Percentiles rank a stretch among this genome's conserved stretches.
Evolutionary conservation across 2,329 filamentous ascomycete genomes (phyloP).

Genomic region (Aaosphaeria arxii): DNA sequence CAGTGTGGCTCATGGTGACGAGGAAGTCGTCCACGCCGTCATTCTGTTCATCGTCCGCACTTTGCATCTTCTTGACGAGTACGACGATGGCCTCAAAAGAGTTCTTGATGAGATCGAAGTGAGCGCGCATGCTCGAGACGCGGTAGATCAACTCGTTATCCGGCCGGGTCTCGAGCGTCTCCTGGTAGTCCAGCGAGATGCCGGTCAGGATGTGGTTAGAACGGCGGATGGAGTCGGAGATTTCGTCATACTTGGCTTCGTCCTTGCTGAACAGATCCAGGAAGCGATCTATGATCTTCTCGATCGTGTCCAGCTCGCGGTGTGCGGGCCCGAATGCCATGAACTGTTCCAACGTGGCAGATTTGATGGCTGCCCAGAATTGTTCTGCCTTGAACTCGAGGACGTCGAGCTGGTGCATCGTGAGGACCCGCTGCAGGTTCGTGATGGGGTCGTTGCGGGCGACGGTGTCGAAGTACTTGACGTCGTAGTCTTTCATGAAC

Average conservation of each 20-base stretch:
- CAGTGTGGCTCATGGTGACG: constrained; percentile 13
- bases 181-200: constrained; percentile 6
- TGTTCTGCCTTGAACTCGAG: constrained; percentile 79
- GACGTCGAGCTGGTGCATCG: constrained; percentile 81
- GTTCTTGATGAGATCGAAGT: constrained; percentile 16
- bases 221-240: constrained; percentile 73
- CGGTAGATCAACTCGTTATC: constrained; percentile 25
- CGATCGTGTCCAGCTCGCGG: constrained; percentile 87
- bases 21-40: constrained; percentile 8
- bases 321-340: constrained; percentile 73
- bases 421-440: constrained; percentile 61
- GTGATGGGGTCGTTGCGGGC: constrained; percentile 76
- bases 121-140: constrained; percentile 16
- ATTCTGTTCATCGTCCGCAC: constrained; percentile 2
- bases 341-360: constrained; percentile 77
- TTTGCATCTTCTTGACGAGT: constrained; percentile 2
- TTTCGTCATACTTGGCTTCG: constrained; percentile 80
- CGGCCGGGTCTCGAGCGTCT: constrained; percentile 13
- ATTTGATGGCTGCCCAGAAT: constrained; percentile 76
- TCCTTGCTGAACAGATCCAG: constrained; percentile 81
- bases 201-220: constrained; percentile 16
- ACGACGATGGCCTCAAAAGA: constrained; percentile 15
- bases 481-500: constrained; percentile 67
- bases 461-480: constrained; percentile 52
- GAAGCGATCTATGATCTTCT: constrained; percentile 83